phyloP scores from a whole-genome alignment of 1,284 basidiomycete species.

The Tilletia caries region DNA sequence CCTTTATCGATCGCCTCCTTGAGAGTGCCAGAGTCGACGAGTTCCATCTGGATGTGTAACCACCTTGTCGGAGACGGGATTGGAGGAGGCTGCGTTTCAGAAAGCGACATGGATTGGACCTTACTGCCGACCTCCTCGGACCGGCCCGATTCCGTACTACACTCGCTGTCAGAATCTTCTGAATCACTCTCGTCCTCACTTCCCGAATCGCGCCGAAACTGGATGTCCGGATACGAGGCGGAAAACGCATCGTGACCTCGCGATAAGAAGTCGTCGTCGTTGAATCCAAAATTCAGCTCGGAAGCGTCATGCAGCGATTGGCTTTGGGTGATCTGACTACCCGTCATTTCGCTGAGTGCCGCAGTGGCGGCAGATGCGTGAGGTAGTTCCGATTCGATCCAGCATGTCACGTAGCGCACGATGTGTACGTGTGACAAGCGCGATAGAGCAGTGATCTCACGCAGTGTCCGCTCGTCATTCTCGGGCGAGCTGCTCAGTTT shows the following conservation, averaged over 20 bases:
- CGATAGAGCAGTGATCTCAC: slow-evolving; percentile 85
- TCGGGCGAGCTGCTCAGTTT: slow-evolving; percentile 69
- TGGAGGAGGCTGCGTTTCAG: not conserved
- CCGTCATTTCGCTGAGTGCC: not conserved
- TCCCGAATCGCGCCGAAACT: slow-evolving; percentile 19
- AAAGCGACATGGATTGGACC: not conserved
- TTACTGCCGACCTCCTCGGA: not conserved
- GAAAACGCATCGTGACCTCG: slow-evolving; percentile 56
- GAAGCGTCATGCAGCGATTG: slow-evolving; percentile 27
- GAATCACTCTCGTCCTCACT: slow-evolving; percentile 15
- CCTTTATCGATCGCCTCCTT: slow-evolving; percentile 50
- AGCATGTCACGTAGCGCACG: slow-evolving; percentile 67
- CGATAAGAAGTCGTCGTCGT: slow-evolving; percentile 42
- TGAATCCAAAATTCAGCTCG: slow-evolving; percentile 27
- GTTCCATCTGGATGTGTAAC: slow-evolving; percentile 82
- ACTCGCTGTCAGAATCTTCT: slow-evolving; percentile 17
- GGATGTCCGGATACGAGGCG: slow-evolving; percentile 66
- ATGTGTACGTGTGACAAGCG: slow-evolving; percentile 83
- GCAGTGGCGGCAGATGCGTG: not conserved
- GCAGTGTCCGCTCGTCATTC: slow-evolving; percentile 79
- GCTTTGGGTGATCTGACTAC: slow-evolving; percentile 20
- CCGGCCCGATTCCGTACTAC: not conserved
- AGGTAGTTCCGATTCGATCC: slow-evolving; percentile 33
- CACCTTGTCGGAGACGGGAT: slow-evolving; percentile 30
- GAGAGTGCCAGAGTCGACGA: slow-evolving; percentile 50